Evolutionary conservation across 768 basidiomycete genomes (phyloP).

Genomic region (Podaxis sp.): DNA sequence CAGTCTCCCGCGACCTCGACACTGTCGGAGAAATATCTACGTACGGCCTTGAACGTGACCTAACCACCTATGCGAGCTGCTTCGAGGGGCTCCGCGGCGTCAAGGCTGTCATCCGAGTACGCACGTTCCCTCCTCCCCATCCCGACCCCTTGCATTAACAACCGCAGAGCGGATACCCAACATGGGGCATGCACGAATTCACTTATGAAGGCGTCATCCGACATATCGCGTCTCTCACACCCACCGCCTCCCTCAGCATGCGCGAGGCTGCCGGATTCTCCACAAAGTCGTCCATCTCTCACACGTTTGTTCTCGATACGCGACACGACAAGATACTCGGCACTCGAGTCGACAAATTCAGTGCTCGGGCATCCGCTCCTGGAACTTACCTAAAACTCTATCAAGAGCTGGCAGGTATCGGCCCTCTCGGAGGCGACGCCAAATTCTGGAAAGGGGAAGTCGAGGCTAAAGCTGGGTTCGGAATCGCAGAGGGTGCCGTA

Average conservation of each 20-base stretch:
- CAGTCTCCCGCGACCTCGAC: slow-evolving; percentile 58
- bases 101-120: slow-evolving; percentile 73
- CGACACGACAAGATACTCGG: slow-evolving; percentile 69
- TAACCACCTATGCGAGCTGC: slow-evolving; percentile 74
- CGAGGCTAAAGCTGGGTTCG: slow-evolving; percentile 63
- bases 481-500: slow-evolving; percentile 58
- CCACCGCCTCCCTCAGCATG: slow-evolving; percentile 82
- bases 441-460: slow-evolving; percentile 73
- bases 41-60: slow-evolving; percentile 79
- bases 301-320: slow-evolving; percentile 74
- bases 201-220: slow-evolving; percentile 83
- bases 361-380: background rate
- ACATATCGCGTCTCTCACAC: slow-evolving; percentile 67
- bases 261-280: slow-evolving; percentile 81
- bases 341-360: slow-evolving; percentile 31
- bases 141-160: background rate
- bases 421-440: slow-evolving; percentile 69
- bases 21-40: slow-evolving; percentile 70
- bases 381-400: slow-evolving; percentile 64
- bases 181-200: slow-evolving; percentile 66
- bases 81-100: slow-evolving; percentile 64
- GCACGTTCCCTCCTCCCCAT: slow-evolving; percentile 40
- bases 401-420: slow-evolving; percentile 67
- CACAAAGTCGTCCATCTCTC: slow-evolving; percentile 80
- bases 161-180: slow-evolving; percentile 35